Percentiles rank a stretch among this genome's conserved stretches.
Evolutionary conservation across 257 asterid species (phyloP).

Genomic region (Cruciata laevipes): DNA sequence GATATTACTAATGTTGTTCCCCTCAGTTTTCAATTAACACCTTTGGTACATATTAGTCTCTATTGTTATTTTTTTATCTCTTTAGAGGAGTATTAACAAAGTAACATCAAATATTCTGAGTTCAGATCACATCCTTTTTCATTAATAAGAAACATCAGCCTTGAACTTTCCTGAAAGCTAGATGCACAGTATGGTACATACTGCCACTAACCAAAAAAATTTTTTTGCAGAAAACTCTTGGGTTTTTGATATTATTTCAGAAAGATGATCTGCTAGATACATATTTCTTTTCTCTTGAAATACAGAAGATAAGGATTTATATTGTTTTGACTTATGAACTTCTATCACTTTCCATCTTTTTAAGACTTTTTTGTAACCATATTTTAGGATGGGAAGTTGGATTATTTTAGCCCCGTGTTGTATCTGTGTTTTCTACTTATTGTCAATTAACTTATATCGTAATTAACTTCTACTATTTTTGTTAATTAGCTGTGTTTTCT

Average conservation of each 20-base stretch:
- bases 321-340: not conserved
- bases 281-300: no score
- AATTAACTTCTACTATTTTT: no score
- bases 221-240: not conserved
- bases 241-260: not conserved
- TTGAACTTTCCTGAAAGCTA: not conserved
- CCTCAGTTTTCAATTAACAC: not conserved
- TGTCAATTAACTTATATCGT: no score
- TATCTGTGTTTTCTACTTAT: no score
- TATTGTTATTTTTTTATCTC: not conserved
- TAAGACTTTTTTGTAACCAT: not conserved
- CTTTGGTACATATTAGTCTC: not conserved
- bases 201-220: not conserved
- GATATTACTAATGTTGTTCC: slow-evolving; percentile 11
- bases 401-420: not conserved
- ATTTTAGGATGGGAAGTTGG: not conserved
- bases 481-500: no score
- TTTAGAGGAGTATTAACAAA: not conserved
- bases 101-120: not conserved
- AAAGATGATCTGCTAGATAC: no score
- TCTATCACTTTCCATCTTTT: not conserved
- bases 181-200: not conserved
- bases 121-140: not conserved
- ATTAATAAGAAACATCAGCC: not conserved
- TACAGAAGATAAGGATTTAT: not conserved